Base-by-base conservation (phyloP, 176 grass and related monocot species). In the Aegilops longissima region DNA sequence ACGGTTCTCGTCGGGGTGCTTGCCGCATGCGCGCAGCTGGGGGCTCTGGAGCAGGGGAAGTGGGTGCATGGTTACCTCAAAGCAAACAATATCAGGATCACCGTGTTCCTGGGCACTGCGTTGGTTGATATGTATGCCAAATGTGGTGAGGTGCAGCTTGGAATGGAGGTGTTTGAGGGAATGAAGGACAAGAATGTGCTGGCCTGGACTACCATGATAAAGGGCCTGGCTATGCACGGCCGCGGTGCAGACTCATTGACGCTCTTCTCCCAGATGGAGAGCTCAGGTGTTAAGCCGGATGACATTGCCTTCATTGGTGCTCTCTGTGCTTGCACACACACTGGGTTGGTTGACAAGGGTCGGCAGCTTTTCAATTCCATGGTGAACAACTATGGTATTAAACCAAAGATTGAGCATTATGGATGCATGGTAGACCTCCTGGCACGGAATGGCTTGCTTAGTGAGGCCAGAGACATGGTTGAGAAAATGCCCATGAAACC, bases 181-280 rank as follows among this genome's bases (percentile, higher is more conserved):
- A 91, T 88, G 90, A 81, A 84, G 77, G 70, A 88, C 17, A 91
- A 77, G 70, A 88, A 91, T 74, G 81, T 91, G 38, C 81, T 91
- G 77, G 86, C 86, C 56, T 91, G 90, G 90, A 91, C 90, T 49
- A 88, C 90, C 17, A 91, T 88, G 86, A 88, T 91, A 76, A 91
- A 91, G 81, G 82, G 90, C 13, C 70, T 88, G 14, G 86, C 86
- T 12, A 88, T 91, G 77, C 82, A 91, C 70, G 90, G 86, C 14
- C 77, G 77, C 23, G 90, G 85, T n/a, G 65, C 82, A 27, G 86
- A 91, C 82, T 82, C 90, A 70, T 52, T 91, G 35, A 4, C 1
- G 29, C 70, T 88, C 63, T 88, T 91, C 86, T 56, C 70, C 17
- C 80, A 81, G 77, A 91, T 91, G 82, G 86, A 88, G 63, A 81